These are phyloP conservation scores for Cyberlindnera meyerae DNA, from an alignment of 805 yeast species.

Conservation along the genomic window DNA sequence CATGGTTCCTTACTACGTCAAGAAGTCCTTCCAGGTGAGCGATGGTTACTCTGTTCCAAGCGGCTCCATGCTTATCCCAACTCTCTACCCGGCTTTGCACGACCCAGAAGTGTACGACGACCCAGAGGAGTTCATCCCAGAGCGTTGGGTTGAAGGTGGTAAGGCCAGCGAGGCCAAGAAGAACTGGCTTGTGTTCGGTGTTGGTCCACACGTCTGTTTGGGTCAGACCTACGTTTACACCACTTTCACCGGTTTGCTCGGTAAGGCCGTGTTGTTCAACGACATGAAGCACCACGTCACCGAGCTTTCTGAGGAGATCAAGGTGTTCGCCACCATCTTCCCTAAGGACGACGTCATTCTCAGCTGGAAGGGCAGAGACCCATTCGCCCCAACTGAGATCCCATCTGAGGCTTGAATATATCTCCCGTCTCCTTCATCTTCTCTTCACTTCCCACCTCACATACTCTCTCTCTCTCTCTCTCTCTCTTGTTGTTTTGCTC, in stretches of 20 bases:
- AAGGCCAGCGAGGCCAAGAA: slow-evolving; percentile 70
- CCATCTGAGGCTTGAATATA: slow-evolving; percentile 8
- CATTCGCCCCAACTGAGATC: slow-evolving; percentile 23
- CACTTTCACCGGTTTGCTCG: slow-evolving; percentile 84
- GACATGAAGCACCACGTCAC: slow-evolving; percentile 84
- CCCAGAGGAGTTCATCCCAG: slow-evolving; percentile 93
- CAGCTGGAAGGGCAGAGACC: slow-evolving; percentile 65
- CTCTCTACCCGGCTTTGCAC: slow-evolving; percentile 91
- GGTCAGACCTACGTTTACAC: slow-evolving; percentile 93
- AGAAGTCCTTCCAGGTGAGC: slow-evolving; percentile 78
- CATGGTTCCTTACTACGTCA: slow-evolving; percentile 96
- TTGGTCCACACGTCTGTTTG: slow-evolving; percentile 94
- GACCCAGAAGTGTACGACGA: slow-evolving; percentile 95
- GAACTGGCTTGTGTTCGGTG: slow-evolving; percentile 96
- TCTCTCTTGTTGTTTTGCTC: not conserved
- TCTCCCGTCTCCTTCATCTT: not conserved
- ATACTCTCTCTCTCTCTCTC: not conserved
- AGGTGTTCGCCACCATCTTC: slow-evolving; percentile 97
- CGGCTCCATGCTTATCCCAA: slow-evolving; percentile 96
- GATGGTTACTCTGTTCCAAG: slow-evolving; percentile 88
- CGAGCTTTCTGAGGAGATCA: slow-evolving; percentile 80
- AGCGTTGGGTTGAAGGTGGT: slow-evolving; percentile 85
- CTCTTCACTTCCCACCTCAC: not conserved
- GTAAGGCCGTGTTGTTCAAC: slow-evolving; percentile 78
- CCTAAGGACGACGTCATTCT: slow-evolving; percentile 92